A percentile compares a stretch with the other conserved stretches of the same genome.
These are phyloP conservation scores for Phellopilus nigrolimitatus DNA, from an alignment of 1,284 basidiomycete species.

Conservation along the genomic window DNA sequence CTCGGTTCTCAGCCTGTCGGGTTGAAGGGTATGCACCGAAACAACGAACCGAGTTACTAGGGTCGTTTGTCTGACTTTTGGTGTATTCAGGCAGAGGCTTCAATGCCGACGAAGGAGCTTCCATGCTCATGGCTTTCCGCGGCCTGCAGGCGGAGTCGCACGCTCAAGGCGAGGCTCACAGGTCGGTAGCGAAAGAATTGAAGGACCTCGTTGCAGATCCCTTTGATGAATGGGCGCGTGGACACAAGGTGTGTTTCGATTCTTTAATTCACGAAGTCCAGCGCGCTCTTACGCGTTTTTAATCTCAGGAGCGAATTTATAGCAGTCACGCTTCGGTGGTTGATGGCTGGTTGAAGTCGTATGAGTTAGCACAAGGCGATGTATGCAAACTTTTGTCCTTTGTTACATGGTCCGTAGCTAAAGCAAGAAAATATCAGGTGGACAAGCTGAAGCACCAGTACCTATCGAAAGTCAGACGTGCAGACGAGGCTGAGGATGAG, in stretches of 20 bases:
- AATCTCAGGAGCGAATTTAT: constrained; percentile 50
- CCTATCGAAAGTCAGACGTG: constrained; percentile 69
- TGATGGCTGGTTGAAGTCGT: constrained; percentile 66
- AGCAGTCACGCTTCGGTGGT: constrained; percentile 55
- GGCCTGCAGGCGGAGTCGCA: constrained; percentile 68
- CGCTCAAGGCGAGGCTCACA: constrained; percentile 63
- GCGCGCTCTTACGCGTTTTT: constrained; percentile 1
- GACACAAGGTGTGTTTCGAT: constrained; percentile 56
- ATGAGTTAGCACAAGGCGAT: constrained; percentile 59
- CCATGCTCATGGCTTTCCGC: constrained; percentile 70
- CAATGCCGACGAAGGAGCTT: constrained; percentile 71
- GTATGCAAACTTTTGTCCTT: constrained; percentile 31
- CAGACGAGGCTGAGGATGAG: constrained; percentile 91
- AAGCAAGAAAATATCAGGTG: constrained; percentile 33
- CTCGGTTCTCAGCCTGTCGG: constrained; percentile 47
- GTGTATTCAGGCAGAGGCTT: constrained; percentile 54
- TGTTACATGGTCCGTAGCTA: neutral
- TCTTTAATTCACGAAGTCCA: neutral
- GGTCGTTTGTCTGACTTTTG: constrained; percentile 9
- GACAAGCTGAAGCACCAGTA: constrained; percentile 72
- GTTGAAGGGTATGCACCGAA: constrained; percentile 41
- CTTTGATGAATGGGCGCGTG: constrained; percentile 67
- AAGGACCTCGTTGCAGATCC: constrained; percentile 65
- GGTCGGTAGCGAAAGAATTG: constrained; percentile 62
- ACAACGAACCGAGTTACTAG: neutral